Base-by-base conservation (phyloP, 805 yeast genomes). In the Schwanniomyces occidentalis region DNA sequence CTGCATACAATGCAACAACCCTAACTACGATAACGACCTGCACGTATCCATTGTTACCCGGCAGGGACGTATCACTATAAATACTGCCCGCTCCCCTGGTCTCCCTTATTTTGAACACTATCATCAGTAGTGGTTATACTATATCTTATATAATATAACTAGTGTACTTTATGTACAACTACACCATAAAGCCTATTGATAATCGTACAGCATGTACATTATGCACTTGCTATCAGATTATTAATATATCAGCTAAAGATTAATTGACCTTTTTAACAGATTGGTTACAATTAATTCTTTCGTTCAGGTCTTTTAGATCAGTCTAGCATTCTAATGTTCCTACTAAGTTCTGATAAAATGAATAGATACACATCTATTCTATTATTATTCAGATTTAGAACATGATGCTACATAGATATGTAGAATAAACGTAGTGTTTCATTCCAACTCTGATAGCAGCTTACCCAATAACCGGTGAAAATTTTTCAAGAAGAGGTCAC, bases 111-210 rank as follows among this genome's bases (percentile, higher is more conserved):
- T 48, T 53, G 52, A 52, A 54, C 46, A 40, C 48, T 46, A 74
- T 69, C 85, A 80, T 80, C 83, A 78, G 86, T 80, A 80, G 86
- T 77, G 85, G 85, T 78, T 80, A 78, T 79, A 77, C 85, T 80
- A 79, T 75, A 76, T 73, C 78, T 65, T 65, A 76, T 53, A 61
- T 69, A 76, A 73, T 79, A 78, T 77, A 76, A 74, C 77, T 65
- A 58, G 54, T 70, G 38, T 66, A 56, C 53, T 44, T 34, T 28
- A 19, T 20, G 33, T 29, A 24, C 30, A 24, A 29, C 33, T 34
- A 24, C 26, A n/a, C 18, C 21, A 34, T 34, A 34, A 34, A 34
- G 38, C 38, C 38, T 34, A 16, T 24, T 29, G 30, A 29, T 21
- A 22, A 19, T 16, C 17, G 27, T 25, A 15, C 19, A n/a, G 28